phyloP scores from a whole-genome alignment of 306 rosid genomes.

The Glycine tomentella region DNA sequence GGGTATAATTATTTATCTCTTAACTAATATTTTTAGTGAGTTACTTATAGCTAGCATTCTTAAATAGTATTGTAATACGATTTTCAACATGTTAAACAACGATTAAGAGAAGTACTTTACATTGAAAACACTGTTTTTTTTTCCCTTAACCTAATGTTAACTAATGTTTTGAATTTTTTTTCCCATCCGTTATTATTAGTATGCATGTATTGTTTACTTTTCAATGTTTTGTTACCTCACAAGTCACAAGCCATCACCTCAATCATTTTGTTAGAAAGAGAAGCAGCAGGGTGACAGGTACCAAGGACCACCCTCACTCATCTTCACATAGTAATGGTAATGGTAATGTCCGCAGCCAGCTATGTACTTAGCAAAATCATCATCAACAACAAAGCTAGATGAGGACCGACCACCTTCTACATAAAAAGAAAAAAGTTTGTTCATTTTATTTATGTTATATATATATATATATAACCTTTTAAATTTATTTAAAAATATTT shows the following conservation, averaged over 20 bases:
- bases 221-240: not conserved
- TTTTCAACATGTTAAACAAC: too few species aligned
- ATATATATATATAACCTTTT: not conserved
- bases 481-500: not conserved
- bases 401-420: conserved; percentile 46
- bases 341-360: conserved; percentile 27
- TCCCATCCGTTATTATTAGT: not conserved
- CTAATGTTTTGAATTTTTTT: not conserved
- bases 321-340: not conserved
- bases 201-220: not conserved
- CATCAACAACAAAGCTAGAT: not conserved
- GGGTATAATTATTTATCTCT: too few species aligned
- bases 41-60: not conserved
- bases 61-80: not conserved
- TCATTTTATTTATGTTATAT: not conserved
- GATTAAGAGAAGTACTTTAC: too few species aligned
- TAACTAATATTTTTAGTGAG: not conserved
- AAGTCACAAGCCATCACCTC: not conserved
- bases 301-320: conserved; percentile 2
- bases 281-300: not conserved
- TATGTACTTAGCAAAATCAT: too few species aligned
- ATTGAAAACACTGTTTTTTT: too few species aligned
- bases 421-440: not conserved
- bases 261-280: not conserved
- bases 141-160: too few species aligned